Conservation (phyloP, 768 basidiomycete species). For the Boletus subparvulus region DNA sequence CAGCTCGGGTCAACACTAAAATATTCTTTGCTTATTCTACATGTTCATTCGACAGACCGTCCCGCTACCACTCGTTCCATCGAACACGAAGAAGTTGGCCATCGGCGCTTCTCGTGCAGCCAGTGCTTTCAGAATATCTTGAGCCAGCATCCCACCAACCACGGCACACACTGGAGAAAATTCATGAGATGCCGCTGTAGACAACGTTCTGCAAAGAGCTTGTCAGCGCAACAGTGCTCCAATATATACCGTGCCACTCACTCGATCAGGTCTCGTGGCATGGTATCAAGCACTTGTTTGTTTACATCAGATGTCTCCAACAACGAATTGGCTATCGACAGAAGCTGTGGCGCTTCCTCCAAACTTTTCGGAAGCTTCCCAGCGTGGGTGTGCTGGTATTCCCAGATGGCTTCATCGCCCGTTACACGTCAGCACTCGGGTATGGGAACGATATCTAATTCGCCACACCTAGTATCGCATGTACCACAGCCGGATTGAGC, state of each 20-base stretch:
- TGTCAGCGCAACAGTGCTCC: conserved; percentile 5
- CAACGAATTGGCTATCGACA: conserved; percentile 61
- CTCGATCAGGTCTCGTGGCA: conserved; percentile 64
- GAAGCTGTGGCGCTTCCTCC: conserved; percentile 53
- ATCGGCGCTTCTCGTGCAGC: conserved; percentile 90
- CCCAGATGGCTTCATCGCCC: conserved; percentile 66
- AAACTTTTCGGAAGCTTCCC: conserved; percentile 55
- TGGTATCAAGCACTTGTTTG: conserved; percentile 55
- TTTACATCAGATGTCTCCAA: conserved; percentile 66
- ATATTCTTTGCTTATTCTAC: conserved; percentile 20
- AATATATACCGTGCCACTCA: conserved; percentile 29
- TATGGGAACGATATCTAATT: background rate
- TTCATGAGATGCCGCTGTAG: conserved; percentile 73
- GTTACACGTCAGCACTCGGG: conserved; percentile 13
- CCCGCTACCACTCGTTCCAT: conserved; percentile 76
- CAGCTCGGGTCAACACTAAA: conserved; percentile 11
- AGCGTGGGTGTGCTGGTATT: conserved; percentile 64
- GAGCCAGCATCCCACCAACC: conserved; percentile 90
- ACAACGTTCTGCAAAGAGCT: conserved; percentile 53
- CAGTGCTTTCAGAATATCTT: conserved; percentile 91
- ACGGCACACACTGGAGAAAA: conserved; percentile 95
- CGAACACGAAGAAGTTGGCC: conserved; percentile 88
- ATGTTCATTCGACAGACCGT: conserved; percentile 60
- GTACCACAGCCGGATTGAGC: conserved; percentile 72
- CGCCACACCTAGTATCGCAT: conserved; percentile 66